Conservation (phyloP, 352 stramenopile genomes). For the Phytopythium chamaehyphon region DNA sequence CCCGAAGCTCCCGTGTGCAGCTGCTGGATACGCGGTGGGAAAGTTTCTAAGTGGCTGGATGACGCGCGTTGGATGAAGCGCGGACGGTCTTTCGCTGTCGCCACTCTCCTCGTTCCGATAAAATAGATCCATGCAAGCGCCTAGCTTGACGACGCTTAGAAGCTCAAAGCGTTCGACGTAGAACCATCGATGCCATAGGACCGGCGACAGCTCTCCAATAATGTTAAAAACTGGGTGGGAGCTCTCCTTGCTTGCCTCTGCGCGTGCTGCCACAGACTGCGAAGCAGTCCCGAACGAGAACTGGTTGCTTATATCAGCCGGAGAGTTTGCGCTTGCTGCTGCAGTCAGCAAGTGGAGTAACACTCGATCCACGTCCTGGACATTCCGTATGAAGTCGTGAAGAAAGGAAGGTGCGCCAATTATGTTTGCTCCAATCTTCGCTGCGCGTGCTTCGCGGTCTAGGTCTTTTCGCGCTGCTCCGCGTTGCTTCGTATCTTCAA, state of each 20-base stretch:
- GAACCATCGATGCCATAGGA: constrained; percentile 90
- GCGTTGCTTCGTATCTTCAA: constrained; percentile 56
- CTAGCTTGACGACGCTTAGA: constrained; percentile 65
- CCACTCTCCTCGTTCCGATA: constrained; percentile 48
- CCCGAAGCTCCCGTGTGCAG: constrained; percentile 21
- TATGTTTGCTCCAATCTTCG: neutral
- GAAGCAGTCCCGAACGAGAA: constrained; percentile 66
- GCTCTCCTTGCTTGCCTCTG: constrained; percentile 31
- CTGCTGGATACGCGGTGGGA: neutral
- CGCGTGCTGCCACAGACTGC: constrained; percentile 19
- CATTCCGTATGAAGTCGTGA: constrained; percentile 79
- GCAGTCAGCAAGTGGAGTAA: constrained; percentile 82
- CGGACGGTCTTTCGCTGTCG: constrained; percentile 3
- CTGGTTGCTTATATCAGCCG: constrained; percentile 26
- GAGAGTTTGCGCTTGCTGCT: constrained; percentile 31
- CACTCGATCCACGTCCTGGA: constrained; percentile 84
- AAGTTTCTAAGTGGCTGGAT: constrained; percentile 7
- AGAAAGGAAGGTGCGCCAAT: constrained; percentile 43
- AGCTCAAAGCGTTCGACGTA: constrained; percentile 87
- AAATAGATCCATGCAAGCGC: constrained; percentile 55
- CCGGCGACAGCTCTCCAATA: constrained; percentile 79
- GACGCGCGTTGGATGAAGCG: neutral
- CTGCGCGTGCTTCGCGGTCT: constrained; percentile 5
- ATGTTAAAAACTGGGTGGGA: constrained; percentile 88
- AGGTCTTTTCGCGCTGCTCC: constrained; percentile 7